Evolutionary conservation across 805 yeast species (phyloP), one percentile per base, ranked within the genome.

Genomic region (Saccharomycopsis guyanensis): DNA sequence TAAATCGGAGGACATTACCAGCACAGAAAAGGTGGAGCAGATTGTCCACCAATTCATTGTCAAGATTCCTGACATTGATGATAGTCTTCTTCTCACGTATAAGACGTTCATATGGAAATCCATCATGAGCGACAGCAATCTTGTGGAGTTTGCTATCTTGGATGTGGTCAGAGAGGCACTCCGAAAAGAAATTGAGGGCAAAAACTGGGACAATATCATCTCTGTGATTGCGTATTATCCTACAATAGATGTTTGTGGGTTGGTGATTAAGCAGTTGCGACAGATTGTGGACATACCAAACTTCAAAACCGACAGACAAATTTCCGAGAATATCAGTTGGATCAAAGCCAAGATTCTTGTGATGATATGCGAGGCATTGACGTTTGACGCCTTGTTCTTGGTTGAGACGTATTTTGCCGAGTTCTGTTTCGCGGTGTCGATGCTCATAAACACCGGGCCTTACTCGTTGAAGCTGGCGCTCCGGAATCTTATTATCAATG

Each of bases 121-220:
- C 49, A 55, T 78, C 10, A 71, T 75, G 18, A 52, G 65, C 8
- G 79, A 76, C 46, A 67, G 71, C 41, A 58, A 70, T 34, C 56
- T 77, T 22, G 68, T 66, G 3, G 65, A 68, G 4, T 59, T 68
- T 3, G 65, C 76, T 18, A 60, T 76, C 18, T 78, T 75, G 49
- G 82, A 76, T 53, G 70, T 76, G 32, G 69, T 76, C 19, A 72
- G 75, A 0, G 77, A 73, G 47, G 74, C 80, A 3, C 70, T 76
- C 50, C 80, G 74, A 49, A 71, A 68, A 48, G 75, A 75, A 51
- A 73, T 76, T 22, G 77, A 75, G 49, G 75, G 73, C 2, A 67
- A 74, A 23, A 68, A 66, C 39, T 76, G 80, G 80, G 63, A 69
- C 3, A 70, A 68, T 35, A 68, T 76, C 10, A 72, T 73, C 3